Evolutionary conservation across 108 stramenopile species (phyloP), one percentile per base, ranked within the genome.

Genomic region (Halocafeteria seosinensis): DNA sequence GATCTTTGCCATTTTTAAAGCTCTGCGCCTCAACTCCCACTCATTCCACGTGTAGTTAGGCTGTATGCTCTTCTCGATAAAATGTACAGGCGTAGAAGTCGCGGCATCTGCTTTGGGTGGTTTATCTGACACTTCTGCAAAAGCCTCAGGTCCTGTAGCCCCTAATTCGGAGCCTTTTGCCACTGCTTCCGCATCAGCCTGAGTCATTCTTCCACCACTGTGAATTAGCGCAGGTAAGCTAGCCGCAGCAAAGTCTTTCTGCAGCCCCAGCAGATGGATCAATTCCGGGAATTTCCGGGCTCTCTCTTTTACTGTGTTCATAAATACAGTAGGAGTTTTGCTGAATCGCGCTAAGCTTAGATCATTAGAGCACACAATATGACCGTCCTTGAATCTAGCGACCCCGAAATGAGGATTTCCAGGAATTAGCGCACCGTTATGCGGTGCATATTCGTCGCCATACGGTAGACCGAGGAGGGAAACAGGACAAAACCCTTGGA

Each of bases 381-480:
- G 73, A 9, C 38, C 11, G 27, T 72, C 67, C 26, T 38, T 37
- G 64, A 61, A 81, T 2, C 70, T 63, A 0, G 78, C 71, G 21
- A 83, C 78, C 11, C 82, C 82, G 9, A 81, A 66, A 57, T 57
- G 51, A 34, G 80, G 76, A 52, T 75, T 75, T 9, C 80, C 80
- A 3, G 79, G 78, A 21, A 83, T 63, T 4, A 83, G 70, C 9
- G 80, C 59, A n/a, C 81, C 80, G 30, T 38, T 37, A 1, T 76
- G 27, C 5, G 2, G 26, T 6, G 11, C 29, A 24, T 62, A 8
- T 31, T 50, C 66, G 59, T 23, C 17, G 65, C 5, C 65, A 5
- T 37, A 30, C 29, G 8, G 8, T 27, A 9, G 52, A 33, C 58
- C 65, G 26, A 64, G 58, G 21, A 74, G 61, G 9, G 65, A 69